phyloP scores from a whole-genome alignment of 129 eudicot genomes.

The Artemisia annua region DNA sequence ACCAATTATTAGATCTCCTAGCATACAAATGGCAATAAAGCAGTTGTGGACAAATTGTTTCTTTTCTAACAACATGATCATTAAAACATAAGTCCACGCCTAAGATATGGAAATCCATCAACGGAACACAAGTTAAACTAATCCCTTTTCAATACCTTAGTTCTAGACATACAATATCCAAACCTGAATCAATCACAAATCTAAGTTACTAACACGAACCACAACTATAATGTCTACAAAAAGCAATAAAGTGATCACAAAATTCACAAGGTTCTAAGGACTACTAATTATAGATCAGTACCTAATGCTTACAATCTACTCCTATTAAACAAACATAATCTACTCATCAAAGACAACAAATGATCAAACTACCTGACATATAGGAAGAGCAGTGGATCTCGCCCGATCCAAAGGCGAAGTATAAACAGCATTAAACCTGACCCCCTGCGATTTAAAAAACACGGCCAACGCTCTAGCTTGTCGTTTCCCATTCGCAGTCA shows the following conservation, averaged over 20 bases:
- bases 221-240: not conserved
- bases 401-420: slow-evolving; percentile 95
- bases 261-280: no score
- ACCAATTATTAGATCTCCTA: not conserved
- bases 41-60: not conserved
- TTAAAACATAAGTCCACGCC: not conserved
- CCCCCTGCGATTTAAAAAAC: slow-evolving; percentile 84
- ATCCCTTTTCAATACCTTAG: not conserved
- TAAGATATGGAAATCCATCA: not conserved
- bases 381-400: slow-evolving; percentile 66
- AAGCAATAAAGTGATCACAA: no score
- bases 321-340: not conserved
- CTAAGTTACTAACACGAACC: not conserved
- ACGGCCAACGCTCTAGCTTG: slow-evolving; percentile 93
- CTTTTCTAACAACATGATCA: not conserved
- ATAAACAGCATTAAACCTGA: slow-evolving; percentile 81
- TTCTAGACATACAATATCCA: not conserved
- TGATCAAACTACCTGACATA: slow-evolving; percentile 65
- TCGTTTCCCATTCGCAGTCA: slow-evolving; percentile 81
- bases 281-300: no score
- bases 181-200: no score
- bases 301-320: no score
- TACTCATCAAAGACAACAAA: not conserved
- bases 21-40: not conserved
- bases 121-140: no score